Base-by-base conservation (phyloP, 2,329 filamentous ascomycete genomes). In the Aspergillus floridensis region DNA sequence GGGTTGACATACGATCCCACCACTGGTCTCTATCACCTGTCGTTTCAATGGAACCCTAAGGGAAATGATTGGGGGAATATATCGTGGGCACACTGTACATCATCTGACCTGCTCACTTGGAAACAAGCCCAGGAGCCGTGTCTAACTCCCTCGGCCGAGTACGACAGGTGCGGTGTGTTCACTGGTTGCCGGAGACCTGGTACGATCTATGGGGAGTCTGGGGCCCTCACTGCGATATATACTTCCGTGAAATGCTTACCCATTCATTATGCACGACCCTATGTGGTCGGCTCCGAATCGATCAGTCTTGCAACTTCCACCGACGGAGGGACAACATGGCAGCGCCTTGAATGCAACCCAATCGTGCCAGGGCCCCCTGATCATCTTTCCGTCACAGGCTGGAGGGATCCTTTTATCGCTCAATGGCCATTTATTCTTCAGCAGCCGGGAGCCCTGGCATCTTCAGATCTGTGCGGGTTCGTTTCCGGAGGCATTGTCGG, bases 401-500 rank as follows among this genome's bases (percentile, higher is more conserved):
- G 74, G 72, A 67, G 78, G 58, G 78, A 80, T 60, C 78, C 78
- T 0, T 79, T 69, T 53, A 59, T 79, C 11, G 67, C 59, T 44
- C 41, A 59, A 5, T 76, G 74, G 74, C 58, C 68, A 14, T 56
- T 65, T 2, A 66, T 74, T 64, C 57, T 48, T 7, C 38, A 32
- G 59, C 35, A 51, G 56, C 41, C 65, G 19, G 41, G 53, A 16
- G 53, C 52, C 12, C n/a, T 49, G 16, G 35, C 44, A 32, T 46
- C 49, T 5, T 53, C 59, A 6, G 70, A 63, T 3, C 67, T 83
- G 0, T 82, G 81, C 58, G 82, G 80, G 2, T 72, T 82, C 12
- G 71, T 84, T 8, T 81, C 81, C 0, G 81, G 82, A 1, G 81
- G 81, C 0, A 71, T 83, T 24, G 59, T 68, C 5, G 69, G 69